phyloP scores from a whole-genome alignment of 768 basidiomycete species.

The Russula emetica region DNA sequence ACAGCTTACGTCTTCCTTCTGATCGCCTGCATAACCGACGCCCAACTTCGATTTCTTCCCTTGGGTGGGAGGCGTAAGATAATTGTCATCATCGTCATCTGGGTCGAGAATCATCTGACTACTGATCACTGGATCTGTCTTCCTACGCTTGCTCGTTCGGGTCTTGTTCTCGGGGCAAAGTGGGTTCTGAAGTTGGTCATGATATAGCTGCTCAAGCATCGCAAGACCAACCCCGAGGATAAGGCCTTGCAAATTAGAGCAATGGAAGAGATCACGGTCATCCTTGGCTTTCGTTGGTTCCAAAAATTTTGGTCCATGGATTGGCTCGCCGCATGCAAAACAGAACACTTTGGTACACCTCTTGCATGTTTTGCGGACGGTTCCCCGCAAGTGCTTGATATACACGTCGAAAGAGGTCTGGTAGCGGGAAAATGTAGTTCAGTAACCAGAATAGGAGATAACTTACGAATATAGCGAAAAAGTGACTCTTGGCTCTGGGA shows the following conservation, averaged over 20 bases:
- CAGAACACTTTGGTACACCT: conserved; percentile 37
- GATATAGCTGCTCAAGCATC: conserved; percentile 74
- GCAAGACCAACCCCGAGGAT: conserved; percentile 87
- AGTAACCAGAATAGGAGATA: conserved; percentile 27
- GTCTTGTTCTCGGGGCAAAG: conserved; percentile 29
- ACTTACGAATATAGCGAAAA: conserved; percentile 80
- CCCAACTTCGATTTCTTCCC: conserved; percentile 75
- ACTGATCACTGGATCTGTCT: conserved; percentile 39
- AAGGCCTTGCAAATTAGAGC: conserved; percentile 83
- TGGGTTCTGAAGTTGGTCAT: conserved; percentile 45
- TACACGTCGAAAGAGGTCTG: conserved; percentile 74
- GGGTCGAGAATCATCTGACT: conserved; percentile 37
- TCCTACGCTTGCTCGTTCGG: conserved; percentile 37
- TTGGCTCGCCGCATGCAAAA: conserved; percentile 47
- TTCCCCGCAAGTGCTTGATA: conserved; percentile 54
- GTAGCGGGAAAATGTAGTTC: conserved; percentile 11
- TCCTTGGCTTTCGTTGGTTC: conserved; percentile 35
- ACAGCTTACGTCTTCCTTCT: conserved; percentile 74
- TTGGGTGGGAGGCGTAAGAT: conserved; percentile 39
- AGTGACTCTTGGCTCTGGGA: conserved; percentile 64
- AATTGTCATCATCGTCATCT: conserved; percentile 52
- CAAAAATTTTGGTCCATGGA: conserved; percentile 30
- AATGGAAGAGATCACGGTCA: conserved; percentile 75
- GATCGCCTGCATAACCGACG: conserved; percentile 81
- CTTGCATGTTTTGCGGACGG: conserved; percentile 56